Conservation (phyloP, 1,139 yeast species). For the Tardiomyces depauwii region DNA sequence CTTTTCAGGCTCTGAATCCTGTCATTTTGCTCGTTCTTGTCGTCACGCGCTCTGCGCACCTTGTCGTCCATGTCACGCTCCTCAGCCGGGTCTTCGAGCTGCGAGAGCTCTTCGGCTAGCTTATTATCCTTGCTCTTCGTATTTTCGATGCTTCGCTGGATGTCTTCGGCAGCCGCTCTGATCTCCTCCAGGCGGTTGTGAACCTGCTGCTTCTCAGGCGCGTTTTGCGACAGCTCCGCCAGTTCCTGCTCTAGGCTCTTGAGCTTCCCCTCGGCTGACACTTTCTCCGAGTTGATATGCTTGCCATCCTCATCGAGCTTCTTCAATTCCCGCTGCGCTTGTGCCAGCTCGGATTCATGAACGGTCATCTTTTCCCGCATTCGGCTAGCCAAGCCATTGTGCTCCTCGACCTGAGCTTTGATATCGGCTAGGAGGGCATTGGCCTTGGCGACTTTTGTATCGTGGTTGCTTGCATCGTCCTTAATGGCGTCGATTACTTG, state of each 20-base stretch:
- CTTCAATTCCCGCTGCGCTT: slow-evolving; percentile 14
- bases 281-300: slow-evolving; percentile 8
- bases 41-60: background rate
- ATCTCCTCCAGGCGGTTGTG: background rate
- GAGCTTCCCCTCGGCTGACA: slow-evolving; percentile 15
- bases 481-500: background rate
- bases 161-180: background rate
- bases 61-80: background rate
- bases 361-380: slow-evolving; percentile 6
- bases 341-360: slow-evolving; percentile 16
- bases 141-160: background rate
- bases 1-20: slow-evolving; percentile 1
- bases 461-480: background rate
- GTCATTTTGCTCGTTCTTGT: background rate
- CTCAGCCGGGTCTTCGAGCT: background rate
- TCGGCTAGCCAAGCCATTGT: background rate
- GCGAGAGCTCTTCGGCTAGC: background rate
- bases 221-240: slow-evolving; percentile 9
- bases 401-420: background rate
- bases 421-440: background rate
- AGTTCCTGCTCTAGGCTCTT: slow-evolving; percentile 31
- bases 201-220: background rate
- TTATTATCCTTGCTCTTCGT: background rate
- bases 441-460: background rate
- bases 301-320: slow-evolving; percentile 17